Evolutionary conservation across 768 basidiomycete species (phyloP).

Genomic region (Boletus pseudopeckii): DNA sequence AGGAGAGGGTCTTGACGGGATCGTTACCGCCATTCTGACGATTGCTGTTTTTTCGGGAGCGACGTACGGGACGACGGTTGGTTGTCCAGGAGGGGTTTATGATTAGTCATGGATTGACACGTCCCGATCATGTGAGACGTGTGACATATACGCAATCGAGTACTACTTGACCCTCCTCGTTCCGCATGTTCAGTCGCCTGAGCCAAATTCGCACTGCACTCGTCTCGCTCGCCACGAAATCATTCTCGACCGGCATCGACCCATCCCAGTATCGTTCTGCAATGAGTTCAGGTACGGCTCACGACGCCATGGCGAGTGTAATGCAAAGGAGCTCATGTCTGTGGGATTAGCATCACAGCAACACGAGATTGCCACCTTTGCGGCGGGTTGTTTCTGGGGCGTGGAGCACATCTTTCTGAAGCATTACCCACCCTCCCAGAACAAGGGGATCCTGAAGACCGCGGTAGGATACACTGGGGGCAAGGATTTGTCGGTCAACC

Average conservation of each 20-base stretch:
- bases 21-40: constrained; percentile 31
- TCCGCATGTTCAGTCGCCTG: constrained; percentile 25
- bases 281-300: constrained; percentile 34
- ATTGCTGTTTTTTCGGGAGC: constrained; percentile 29
- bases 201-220: constrained; percentile 22
- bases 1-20: constrained; percentile 39
- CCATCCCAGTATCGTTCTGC: constrained; percentile 37
- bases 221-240: constrained; percentile 20
- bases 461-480: constrained; percentile 82
- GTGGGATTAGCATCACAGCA: constrained; percentile 42
- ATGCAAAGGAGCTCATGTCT: neutral
- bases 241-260: constrained; percentile 30
- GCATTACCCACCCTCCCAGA: constrained; percentile 65
- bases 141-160: neutral
- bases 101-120: neutral
- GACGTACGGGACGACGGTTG: constrained; percentile 26
- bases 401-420: constrained; percentile 83
- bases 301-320: neutral
- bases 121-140: constrained; percentile 4
- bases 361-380: constrained; percentile 46
- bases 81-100: constrained; percentile 29
- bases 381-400: constrained; percentile 78
- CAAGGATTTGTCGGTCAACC: constrained; percentile 47
- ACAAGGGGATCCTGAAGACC: constrained; percentile 73
- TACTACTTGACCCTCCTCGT: neutral